phyloP scores from a whole-genome alignment of 2,329 filamentous ascomycete genomes.

The Aspergillus quadricinctus region DNA sequence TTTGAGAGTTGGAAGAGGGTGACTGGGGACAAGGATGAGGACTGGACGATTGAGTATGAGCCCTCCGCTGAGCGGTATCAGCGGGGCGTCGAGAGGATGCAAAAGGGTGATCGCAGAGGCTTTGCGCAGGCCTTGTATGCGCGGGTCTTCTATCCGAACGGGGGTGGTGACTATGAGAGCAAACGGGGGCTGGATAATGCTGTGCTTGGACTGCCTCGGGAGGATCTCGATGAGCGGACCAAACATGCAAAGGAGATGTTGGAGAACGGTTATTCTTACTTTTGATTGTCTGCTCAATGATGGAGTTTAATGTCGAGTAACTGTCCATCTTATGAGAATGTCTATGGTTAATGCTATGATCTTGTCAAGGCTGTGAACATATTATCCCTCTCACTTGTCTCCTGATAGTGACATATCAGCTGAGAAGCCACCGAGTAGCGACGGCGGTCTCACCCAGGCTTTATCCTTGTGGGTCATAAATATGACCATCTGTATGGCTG shows the following conservation, averaged over 20 bases:
- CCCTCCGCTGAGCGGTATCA: constrained; percentile 43
- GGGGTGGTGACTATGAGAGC: constrained; percentile 35
- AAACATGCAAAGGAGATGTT: constrained; percentile 29
- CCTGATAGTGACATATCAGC: too few species aligned
- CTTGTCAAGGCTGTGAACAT: not conserved
- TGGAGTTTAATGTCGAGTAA: too few species aligned
- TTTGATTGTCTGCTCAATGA: not conserved
- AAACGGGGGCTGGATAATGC: constrained; percentile 45
- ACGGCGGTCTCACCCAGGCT: too few species aligned
- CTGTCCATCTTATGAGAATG: not conserved
- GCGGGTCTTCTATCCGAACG: constrained; percentile 47
- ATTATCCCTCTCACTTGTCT: too few species aligned
- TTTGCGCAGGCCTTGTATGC: constrained; percentile 52
- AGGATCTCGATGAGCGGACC: constrained; percentile 56
- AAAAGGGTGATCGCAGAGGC: constrained; percentile 39
- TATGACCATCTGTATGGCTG: too few species aligned
- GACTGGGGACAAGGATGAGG: constrained; percentile 51
- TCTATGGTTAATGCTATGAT: not conserved
- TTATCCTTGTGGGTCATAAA: too few species aligned
- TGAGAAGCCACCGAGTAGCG: too few species aligned
- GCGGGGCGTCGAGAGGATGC: constrained; percentile 42
- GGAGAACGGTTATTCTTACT: not conserved
- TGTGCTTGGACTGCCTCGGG: constrained; percentile 51
- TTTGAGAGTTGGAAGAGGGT: constrained; percentile 55
- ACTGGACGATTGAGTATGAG: constrained; percentile 58